Base-by-base conservation (phyloP, 2,329 filamentous ascomycete genomes). In the Emergomyces pasteurianus region DNA sequence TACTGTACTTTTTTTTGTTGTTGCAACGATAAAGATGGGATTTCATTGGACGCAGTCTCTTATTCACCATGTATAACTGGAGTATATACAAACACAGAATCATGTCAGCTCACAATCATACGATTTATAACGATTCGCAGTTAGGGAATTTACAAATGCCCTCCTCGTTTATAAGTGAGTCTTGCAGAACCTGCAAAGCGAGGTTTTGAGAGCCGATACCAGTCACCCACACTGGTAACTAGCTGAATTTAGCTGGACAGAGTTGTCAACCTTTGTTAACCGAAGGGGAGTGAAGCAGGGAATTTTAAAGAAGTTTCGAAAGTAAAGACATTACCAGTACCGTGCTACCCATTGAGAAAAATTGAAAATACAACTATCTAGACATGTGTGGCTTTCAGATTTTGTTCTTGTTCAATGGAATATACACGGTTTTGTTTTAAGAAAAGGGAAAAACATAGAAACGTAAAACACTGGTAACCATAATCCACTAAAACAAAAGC, bases 311-410 rank as follows among this genome's bases (percentile, higher is more conserved):
- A 26, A 47, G 21, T 9, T 23, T 47, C 5, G 12, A 28, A 49
- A 49, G 12, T 49, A 47, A 50, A 50, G 12, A 59, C 36, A 62
- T 55, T 57, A 18, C n/a, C 38, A 28, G 46, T 58, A 38, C 52
- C 52, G 31, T 54, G 31, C 14, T 38, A 54, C 52, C 31, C 52
- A 54, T 53, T 34, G 52, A 34, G 52, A 54, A 54, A 47, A 49
- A 16, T 54, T 36, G 52, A 54, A 54, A 34, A 56, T 56, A 38
- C 23, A 49, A 21, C 53, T 42, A 56, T 56, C 53, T 56, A 56
- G 53, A 56, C 53, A 56, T 56, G 53, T 42, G 53, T 49, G 46
- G 53, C 53, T 56, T 56, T 40, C n/a, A 56, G 23, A 26, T 49
- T 49, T 23, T 26, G 23, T 26, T 26, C 46, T 23, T 42, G 34